Conservation (phyloP, 2,329 filamentous ascomycete genomes). For the Tolypocladium ophioglossoides region DNA sequence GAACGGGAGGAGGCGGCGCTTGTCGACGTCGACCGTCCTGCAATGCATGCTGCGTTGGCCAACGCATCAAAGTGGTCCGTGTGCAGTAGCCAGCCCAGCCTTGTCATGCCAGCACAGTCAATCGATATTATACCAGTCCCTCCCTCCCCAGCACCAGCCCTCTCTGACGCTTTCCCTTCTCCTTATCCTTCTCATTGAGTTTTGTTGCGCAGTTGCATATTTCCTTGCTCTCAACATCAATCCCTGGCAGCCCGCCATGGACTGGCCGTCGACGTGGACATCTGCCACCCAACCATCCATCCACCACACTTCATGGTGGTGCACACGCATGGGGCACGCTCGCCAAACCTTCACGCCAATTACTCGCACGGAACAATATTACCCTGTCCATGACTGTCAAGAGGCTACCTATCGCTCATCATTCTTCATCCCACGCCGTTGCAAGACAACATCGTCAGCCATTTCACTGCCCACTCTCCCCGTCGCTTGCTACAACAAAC, state of each 20-base stretch:
- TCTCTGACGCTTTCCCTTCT: neutral
- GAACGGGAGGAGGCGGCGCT: neutral
- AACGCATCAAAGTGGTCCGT: conserved; percentile 31
- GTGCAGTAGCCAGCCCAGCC: conserved; percentile 16
- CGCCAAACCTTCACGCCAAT: neutral
- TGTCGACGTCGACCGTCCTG: conserved; percentile 17
- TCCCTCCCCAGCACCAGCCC: neutral
- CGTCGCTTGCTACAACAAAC: neutral
- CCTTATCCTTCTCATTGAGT: neutral
- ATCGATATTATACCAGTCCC: neutral
- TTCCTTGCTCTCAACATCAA: neutral
- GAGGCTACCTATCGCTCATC: neutral
- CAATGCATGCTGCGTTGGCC: conserved; percentile 30
- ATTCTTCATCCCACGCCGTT: neutral
- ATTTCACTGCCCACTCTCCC: neutral
- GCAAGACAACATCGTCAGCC: neutral
- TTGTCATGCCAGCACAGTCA: conserved; percentile 1
- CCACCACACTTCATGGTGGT: too few species aligned
- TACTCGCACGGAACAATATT: neutral
- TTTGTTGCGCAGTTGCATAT: neutral
- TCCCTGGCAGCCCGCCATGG: neutral
- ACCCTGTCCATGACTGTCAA: neutral
- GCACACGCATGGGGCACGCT: neutral
- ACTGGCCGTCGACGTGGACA: neutral
- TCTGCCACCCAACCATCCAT: neutral